Evolutionary conservation across 2,329 filamentous ascomycete genomes (phyloP), one percentile per base, ranked within the genome.

Genomic region (Fusarium irregulare): DNA sequence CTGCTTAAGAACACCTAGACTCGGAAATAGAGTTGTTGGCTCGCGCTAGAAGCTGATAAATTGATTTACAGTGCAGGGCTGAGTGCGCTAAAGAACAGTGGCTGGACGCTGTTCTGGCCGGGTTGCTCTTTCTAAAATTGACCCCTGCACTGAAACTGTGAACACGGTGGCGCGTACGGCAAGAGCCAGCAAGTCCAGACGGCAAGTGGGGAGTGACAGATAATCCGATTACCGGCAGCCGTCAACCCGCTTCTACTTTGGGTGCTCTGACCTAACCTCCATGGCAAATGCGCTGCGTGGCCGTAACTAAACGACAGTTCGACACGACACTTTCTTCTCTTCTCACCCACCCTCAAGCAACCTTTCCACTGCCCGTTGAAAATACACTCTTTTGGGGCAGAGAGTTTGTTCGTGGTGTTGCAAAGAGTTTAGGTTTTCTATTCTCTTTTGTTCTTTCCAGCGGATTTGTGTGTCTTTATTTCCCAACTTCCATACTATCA

Each of bases 121-220:
- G 44, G 25, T 37, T 11, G 44, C 32, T 45, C 50, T 41, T 64
- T 60, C 51, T 63, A 61, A 64, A 62, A 68, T 61, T 71, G 68
- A 55, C 44, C 49, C 45, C 40, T 56, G 58, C 32, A 48, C 51
- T 65, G 71, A 74, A 49, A 66, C 57, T 71, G 75, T 74, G 78
- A 79, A 79, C 78, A 79, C 78, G 53, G 77, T 79, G 78, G 77
- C 77, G 77, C 73, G 67, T 75, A 70, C 65, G 60, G 70, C 56
- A 70, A 45, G 65, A 48, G 55, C 68, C 66, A 70, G 57, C 53
- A 49, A 47, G 53, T 54, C 53, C 30, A 71, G 55, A 66, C 50
- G 71, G 66, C 66, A 72, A 57, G 68, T 63, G 71, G 71, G 73
- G 72, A 73, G 59, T 62, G 69, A 74, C 75, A 76, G 78, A 78